These are phyloP conservation scores for Cyberlindnera amylophila DNA, from an alignment of 805 yeast genomes.

Conservation along the genomic window DNA sequence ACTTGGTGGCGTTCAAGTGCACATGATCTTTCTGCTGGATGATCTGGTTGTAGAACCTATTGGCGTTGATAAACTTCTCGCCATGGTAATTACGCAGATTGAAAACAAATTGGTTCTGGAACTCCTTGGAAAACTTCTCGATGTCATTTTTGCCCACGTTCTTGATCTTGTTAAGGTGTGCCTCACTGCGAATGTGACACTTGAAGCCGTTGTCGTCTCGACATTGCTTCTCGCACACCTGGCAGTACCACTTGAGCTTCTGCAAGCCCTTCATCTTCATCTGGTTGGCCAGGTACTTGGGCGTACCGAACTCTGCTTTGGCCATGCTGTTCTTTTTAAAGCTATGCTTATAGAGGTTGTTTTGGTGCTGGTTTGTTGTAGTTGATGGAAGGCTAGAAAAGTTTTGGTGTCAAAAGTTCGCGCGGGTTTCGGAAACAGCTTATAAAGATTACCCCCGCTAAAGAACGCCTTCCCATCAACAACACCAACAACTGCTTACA, in stretches of 20 bases:
- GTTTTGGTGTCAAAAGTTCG: not conserved
- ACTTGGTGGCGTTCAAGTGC: conserved; percentile 87
- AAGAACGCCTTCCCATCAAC: not conserved
- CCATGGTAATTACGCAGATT: conserved; percentile 71
- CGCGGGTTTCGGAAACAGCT: not conserved
- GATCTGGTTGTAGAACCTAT: conserved; percentile 85
- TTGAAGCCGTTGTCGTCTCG: conserved; percentile 94
- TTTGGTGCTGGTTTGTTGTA: not conserved
- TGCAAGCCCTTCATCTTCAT: conserved; percentile 84
- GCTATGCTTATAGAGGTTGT: conserved; percentile 1
- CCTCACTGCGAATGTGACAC: conserved; percentile 80
- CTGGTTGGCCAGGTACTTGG: conserved; percentile 70
- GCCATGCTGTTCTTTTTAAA: conserved; percentile 46
- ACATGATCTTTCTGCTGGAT: conserved; percentile 79
- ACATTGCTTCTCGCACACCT: conserved; percentile 87
- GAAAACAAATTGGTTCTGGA: conserved; percentile 60
- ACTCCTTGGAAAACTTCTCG: conserved; percentile 54
- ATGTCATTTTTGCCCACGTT: conserved; percentile 46
- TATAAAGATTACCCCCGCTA: too few species aligned
- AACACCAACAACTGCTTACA: not conserved
- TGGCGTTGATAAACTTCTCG: conserved; percentile 72
- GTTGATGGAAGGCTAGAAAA: not conserved
- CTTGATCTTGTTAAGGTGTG: conserved; percentile 61
- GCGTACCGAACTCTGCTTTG: conserved; percentile 58
- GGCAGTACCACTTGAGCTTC: conserved; percentile 84